Evolutionary conservation across 306 rosid species (phyloP).

Genomic region (Sophora flavescens): DNA sequence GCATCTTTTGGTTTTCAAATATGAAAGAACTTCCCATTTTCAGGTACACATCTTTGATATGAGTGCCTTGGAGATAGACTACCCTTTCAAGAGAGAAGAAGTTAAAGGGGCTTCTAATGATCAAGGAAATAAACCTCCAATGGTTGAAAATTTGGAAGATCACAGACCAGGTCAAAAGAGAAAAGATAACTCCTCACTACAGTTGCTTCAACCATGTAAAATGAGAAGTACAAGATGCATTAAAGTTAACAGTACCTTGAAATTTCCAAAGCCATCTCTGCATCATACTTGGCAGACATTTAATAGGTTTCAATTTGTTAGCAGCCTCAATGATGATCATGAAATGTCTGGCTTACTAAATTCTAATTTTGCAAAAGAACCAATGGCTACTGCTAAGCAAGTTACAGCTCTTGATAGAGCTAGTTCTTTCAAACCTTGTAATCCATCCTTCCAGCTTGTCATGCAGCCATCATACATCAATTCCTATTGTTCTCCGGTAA

Average conservation of each 20-base stretch:
- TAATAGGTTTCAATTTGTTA: background rate
- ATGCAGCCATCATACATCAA: slow-evolving; percentile 4
- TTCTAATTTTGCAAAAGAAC: slow-evolving; percentile 27
- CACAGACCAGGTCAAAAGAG: background rate
- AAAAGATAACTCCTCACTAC: background rate
- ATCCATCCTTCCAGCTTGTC: slow-evolving; percentile 28
- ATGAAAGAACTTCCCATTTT: background rate
- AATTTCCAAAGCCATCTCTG: background rate
- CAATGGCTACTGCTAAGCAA: background rate
- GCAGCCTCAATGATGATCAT: background rate
- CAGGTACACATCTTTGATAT: slow-evolving; percentile 7
- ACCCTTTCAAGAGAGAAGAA: background rate
- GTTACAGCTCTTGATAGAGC: slow-evolving; percentile 38
- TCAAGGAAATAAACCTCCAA: background rate
- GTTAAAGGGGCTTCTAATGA: background rate
- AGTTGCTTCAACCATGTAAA: background rate
- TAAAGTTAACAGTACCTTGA: background rate
- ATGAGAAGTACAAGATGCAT: background rate
- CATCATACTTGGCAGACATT: background rate
- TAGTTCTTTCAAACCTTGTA: slow-evolving; percentile 18
- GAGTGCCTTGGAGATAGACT: slow-evolving; percentile 18
- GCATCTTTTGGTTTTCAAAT: slow-evolving; percentile 41
- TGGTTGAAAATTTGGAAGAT: background rate
- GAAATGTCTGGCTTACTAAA: background rate
- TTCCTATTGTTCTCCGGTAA: background rate